Base-by-base conservation (phyloP, 2,329 filamentous ascomycete genomes). In the Ustilaginoidea virens region DNA sequence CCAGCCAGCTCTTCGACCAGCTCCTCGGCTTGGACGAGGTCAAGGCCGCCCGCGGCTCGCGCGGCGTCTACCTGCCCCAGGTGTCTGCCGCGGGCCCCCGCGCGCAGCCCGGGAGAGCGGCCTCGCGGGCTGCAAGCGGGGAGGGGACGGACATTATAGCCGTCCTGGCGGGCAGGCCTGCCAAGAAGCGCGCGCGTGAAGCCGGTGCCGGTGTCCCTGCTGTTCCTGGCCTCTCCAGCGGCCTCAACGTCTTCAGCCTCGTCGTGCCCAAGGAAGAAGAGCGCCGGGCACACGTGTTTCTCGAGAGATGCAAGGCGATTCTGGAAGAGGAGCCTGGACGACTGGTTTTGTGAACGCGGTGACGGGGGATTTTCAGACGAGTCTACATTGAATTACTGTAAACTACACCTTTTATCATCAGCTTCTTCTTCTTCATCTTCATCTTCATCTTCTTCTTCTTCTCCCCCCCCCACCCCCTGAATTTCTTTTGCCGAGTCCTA, bases 1-100 rank as follows among this genome's bases (percentile, higher is more conserved):
- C 78, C 20, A 71, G 85, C 46, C 83, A 92, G 49, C 70, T 98
- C 9, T 96, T 96, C 57, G 75, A 94, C 48, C 74, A 87, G 43
- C 65, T 96, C 10, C 67, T 98, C 6, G 87, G 86, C 7, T 58
- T 85, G 13, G 57, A 68, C 47, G 49, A 52, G 39, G 28, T 53
- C 36, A 50, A 51, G 43, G 42, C 40, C 7, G 56, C 68, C 40
- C 61, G 68, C 33, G 61, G 56, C 26, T 62, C 69, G 47, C 50
- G 71, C 51, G 57, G 85, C 60, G 38, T 62, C 58, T 66, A 92
- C 67, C 49, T 69, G 7, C 85, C 86, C 2, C 73, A 83, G 45
- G 71, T 93, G 41, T 58, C 61, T 7, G 65, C 66, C 17, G 48
- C 82, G 11, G 41, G 49, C 25, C 58, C 69, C 22, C 44, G 65